Conservation (phyloP, 2,329 filamentous ascomycete species). For the Sphaceloma murrayae region DNA sequence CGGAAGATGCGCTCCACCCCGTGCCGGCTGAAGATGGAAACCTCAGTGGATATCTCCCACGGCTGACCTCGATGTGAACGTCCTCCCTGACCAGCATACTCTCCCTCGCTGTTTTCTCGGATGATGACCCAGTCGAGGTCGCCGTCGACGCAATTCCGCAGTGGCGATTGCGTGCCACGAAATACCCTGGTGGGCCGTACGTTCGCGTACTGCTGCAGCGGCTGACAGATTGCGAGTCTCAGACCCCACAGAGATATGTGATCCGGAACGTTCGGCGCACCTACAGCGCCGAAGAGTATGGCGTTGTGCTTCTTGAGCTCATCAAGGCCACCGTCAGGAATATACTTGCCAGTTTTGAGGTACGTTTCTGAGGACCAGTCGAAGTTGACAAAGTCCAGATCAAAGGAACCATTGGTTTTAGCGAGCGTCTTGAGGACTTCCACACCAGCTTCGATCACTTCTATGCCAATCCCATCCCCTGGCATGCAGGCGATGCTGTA, state of each 20-base stretch:
- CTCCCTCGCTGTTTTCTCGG: slow-evolving; percentile 57
- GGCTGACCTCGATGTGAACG: slow-evolving; percentile 48
- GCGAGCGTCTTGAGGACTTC: slow-evolving; percentile 49
- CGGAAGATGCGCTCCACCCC: slow-evolving; percentile 51
- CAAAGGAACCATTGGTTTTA: slow-evolving; percentile 44
- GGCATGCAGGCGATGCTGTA: slow-evolving; percentile 55
- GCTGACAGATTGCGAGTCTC: slow-evolving; percentile 46
- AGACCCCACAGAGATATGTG: slow-evolving; percentile 50
- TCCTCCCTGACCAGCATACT: slow-evolving; percentile 57
- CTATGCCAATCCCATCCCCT: slow-evolving; percentile 60
- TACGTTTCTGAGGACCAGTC: slow-evolving; percentile 60
- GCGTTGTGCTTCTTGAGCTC: slow-evolving; percentile 52
- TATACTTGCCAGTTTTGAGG: slow-evolving; percentile 56
- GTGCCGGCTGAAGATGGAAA: slow-evolving; percentile 53
- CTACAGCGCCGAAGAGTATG: slow-evolving; percentile 60
- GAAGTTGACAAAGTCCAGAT: slow-evolving; percentile 51
- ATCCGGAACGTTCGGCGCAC: slow-evolving; percentile 50
- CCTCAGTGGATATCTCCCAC: slow-evolving; percentile 55
- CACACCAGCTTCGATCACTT: slow-evolving; percentile 56
- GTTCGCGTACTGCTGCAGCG: slow-evolving; percentile 49
- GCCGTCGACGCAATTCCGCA: slow-evolving; percentile 44
- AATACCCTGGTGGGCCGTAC: slow-evolving; percentile 52
- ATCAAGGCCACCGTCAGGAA: slow-evolving; percentile 51
- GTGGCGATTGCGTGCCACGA: slow-evolving; percentile 49
- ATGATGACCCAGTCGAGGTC: slow-evolving; percentile 59